Evolutionary conservation across 1,284 basidiomycete species (phyloP), one percentile per base, ranked within the genome.

Genomic region (Ganoderma boninense): DNA sequence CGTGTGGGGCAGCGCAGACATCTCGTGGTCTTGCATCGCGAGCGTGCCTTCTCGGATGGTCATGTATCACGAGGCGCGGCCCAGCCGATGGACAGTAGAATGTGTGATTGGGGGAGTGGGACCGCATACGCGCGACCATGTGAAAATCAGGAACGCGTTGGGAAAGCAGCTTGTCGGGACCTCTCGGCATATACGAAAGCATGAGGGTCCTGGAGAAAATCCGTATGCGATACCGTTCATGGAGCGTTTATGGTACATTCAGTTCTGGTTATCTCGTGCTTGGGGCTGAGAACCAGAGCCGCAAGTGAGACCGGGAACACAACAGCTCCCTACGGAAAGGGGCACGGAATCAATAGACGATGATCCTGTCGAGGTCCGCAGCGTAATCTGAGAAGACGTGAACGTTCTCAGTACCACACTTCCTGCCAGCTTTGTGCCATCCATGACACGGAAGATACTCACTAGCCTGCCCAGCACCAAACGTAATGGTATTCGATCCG

Each of bases 341-440:
- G 44, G 14, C n/a, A 35, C 54, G 64, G 64, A 42, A 65, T 78
- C 74, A 79, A 76, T 89, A 90, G 5, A 90, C 88, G 63, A 90
- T 81, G 75, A 90, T 88, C 80, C 85, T 89, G 79, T 90, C 89
- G 60, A 90, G 80, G 76, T 90, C 88, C n/a, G 82, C 89, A 32
- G 88, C 89, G 76, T 86, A 90, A 72, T 81, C 88, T 89, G 72
- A 32, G 65, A 65, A 66, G 23, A 52, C 40, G n/a, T 26, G 40
- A n/a, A 65, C 67, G 38, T 35, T n/a, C 23, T 35, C 13, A 65
- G 49, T 57, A 20, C n/a, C 57, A 57, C 43, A 64, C 26, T n/a
- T 52, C 4, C 23, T 11, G 26, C 43, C 38, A 52, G 63, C 29
- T 44, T 44, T 46, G 14, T 16, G 54, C 43, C n/a, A 46, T 57